Percentiles rank a stretch among this genome's conserved stretches.
Conservation (phyloP, 257 asterid species). For the Linaria vulgaris region DNA sequence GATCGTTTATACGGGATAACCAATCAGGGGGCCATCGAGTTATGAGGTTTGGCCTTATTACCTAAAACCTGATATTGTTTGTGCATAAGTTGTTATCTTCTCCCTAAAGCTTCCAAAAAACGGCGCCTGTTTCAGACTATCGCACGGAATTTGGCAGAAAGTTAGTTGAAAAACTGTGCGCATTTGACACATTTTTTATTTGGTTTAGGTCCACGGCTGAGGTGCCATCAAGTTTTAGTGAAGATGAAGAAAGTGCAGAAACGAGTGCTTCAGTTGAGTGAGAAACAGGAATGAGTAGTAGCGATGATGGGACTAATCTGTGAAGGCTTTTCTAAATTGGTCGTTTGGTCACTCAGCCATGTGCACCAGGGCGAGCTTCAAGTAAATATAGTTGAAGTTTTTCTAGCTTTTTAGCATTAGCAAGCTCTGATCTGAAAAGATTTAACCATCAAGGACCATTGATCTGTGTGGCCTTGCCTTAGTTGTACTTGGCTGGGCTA, state of each 20-base stretch:
- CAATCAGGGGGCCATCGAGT: conserved; percentile 40
- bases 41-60: conserved; percentile 44
- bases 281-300: conserved; percentile 12
- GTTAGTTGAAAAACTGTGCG: neutral
- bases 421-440: conserved; percentile 20
- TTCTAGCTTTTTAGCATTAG: conserved; percentile 21
- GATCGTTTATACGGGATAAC: conserved; percentile 37
- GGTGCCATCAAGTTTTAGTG: conserved; percentile 63
- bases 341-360: neutral
- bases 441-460: conserved; percentile 1
- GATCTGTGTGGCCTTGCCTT: conserved; percentile 12
- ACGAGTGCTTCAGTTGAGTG: conserved; percentile 59
- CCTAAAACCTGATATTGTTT: neutral
- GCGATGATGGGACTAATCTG: neutral
- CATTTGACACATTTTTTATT: conserved; percentile 1
- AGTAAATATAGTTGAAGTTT: conserved; percentile 27
- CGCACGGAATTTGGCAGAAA: neutral
- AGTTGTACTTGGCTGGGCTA: conserved; percentile 5
- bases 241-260: conserved; percentile 66
- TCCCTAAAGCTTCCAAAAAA: neutral
- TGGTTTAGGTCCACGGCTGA: conserved; percentile 51
- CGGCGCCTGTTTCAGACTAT: no score
- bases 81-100: no score
- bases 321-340: conserved; percentile 1
- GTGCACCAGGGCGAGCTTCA: conserved; percentile 5